These are phyloP conservation scores for Echium plantagineum DNA, from an alignment of 257 asterid genomes.

Conservation along the genomic window DNA sequence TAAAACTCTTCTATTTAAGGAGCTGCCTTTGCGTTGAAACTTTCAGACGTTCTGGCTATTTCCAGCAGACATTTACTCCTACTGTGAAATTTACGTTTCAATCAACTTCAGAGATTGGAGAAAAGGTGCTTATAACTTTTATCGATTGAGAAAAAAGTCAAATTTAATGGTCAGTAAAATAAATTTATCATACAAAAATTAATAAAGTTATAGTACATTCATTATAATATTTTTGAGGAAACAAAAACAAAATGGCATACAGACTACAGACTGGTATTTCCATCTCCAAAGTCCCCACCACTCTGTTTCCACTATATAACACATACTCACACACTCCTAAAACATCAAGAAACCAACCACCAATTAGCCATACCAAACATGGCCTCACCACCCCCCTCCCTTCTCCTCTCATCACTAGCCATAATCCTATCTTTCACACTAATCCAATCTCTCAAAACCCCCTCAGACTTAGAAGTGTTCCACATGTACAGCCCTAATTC, in stretches of 20 bases:
- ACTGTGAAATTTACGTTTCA: too few relatives aligned
- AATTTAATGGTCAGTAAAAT: too few relatives aligned
- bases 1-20: too few relatives aligned
- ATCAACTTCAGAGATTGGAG: too few relatives aligned
- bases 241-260: neutral
- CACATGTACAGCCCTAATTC: conserved; percentile 62
- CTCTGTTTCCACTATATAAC: neutral
- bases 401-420: conserved; percentile 21
- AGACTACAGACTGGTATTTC: neutral
- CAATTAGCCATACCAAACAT: conserved; percentile 1
- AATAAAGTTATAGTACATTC: too few relatives aligned
- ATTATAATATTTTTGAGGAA: too few relatives aligned
- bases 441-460: conserved; percentile 15
- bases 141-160: too few relatives aligned
- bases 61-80: too few relatives aligned
- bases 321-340: neutral
- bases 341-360: neutral
- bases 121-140: too few relatives aligned
- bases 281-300: neutral
- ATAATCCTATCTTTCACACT: conserved; percentile 8
- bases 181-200: too few relatives aligned
- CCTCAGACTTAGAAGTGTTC: conserved; percentile 45
- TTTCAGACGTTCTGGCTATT: too few relatives aligned
- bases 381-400: neutral
- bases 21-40: too few relatives aligned